Percentiles rank a stretch among this genome's conserved stretches.
Evolutionary conservation across 345 rosid genomes (phyloP).

Genomic region (Populus euphratica): DNA sequence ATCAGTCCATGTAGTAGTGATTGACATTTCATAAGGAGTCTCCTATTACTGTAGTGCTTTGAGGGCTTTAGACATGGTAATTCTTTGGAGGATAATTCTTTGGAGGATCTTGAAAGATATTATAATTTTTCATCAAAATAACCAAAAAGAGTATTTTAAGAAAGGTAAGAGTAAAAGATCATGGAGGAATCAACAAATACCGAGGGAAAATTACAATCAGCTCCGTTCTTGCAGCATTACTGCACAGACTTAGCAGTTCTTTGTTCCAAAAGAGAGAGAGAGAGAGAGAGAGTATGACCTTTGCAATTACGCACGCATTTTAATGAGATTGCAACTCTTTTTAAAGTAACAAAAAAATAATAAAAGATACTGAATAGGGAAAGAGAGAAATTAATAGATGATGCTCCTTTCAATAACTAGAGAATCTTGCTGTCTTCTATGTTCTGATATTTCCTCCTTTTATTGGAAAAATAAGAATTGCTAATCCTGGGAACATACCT

Average conservation of each 20-base stretch:
- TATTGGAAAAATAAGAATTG: neutral
- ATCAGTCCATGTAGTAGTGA: neutral
- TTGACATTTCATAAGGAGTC: neutral
- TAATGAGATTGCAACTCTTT: neutral
- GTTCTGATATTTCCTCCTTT: neutral
- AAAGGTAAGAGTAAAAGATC: neutral
- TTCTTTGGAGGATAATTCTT: neutral
- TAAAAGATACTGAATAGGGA: neutral
- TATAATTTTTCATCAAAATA: neutral
- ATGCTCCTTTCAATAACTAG: neutral
- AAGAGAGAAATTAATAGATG: neutral
- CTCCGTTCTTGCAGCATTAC: neutral
- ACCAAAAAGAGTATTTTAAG: neutral
- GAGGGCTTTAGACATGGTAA: neutral
- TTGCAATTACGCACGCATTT: neutral
- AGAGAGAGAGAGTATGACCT: neutral
- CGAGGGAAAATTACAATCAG: neutral
- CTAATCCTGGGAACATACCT: conserved; percentile 37
- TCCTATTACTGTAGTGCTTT: neutral
- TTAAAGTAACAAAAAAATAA: neutral
- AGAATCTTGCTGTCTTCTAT: neutral
- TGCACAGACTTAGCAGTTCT: neutral
- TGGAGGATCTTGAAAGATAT: neutral
- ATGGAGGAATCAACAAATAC: neutral
- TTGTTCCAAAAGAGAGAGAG: neutral